These are phyloP conservation scores for Dryas drummondii DNA, from an alignment of 306 rosid species.

Conservation along the genomic window DNA sequence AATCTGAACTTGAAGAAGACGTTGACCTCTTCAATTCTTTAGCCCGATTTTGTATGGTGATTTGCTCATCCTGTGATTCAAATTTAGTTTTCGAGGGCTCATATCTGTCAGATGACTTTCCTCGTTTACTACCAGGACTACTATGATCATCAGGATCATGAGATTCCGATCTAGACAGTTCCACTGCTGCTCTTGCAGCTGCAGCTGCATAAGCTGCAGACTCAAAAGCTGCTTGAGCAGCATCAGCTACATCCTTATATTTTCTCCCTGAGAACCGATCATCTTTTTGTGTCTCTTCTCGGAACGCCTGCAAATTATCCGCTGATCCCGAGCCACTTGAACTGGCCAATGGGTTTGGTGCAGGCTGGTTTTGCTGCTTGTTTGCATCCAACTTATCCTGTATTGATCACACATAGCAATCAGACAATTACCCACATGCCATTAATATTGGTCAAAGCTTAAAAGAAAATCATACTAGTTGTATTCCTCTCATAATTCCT, in stretches of 20 bases:
- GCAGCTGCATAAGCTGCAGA: constrained; percentile 88
- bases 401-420: constrained; percentile 21
- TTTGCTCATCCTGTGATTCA: constrained; percentile 30
- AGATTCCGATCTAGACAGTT: constrained; percentile 61
- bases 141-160: constrained; percentile 53
- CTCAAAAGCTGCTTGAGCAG: constrained; percentile 97
- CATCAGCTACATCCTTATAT: constrained; percentile 76
- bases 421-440: not conserved
- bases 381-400: constrained; percentile 45
- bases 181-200: constrained; percentile 86
- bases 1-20: constrained; percentile 35
- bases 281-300: constrained; percentile 39
- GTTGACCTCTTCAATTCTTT: constrained; percentile 32
- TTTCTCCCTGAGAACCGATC: constrained; percentile 44
- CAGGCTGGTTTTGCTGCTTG: constrained; percentile 37
- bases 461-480: not conserved
- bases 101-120: constrained; percentile 27
- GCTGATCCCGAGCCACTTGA: constrained; percentile 27
- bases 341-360: constrained; percentile 10
- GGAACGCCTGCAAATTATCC: constrained; percentile 25
- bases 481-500: constrained; percentile 6
- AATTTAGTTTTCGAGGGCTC: constrained; percentile 21
- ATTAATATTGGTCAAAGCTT: constrained; percentile 7
- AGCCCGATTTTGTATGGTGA: constrained; percentile 23
- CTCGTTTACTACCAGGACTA: constrained; percentile 31